Evolutionary conservation across 139 green algal species (phyloP).

Genomic region (Chlorokybus atmophyticus): DNA sequence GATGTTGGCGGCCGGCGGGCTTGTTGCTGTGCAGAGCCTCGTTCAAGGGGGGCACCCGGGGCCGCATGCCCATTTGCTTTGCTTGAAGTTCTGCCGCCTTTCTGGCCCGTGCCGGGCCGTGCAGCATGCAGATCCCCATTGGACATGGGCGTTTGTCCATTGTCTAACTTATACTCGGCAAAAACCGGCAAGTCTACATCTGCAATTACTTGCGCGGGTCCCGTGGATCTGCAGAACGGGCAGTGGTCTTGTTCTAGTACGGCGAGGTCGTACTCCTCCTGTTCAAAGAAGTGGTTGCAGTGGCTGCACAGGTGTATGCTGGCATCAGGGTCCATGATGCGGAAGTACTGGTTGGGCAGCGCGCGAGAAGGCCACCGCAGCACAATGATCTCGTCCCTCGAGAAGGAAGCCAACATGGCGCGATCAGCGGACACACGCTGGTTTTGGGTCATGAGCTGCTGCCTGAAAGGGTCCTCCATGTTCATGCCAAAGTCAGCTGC

Average conservation of each 20-base stretch:
- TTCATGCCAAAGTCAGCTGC: not conserved
- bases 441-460: conserved; percentile 50
- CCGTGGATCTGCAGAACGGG: conserved; percentile 9
- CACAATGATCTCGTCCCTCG: conserved; percentile 39
- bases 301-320: conserved; percentile 38
- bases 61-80: too few relatives aligned
- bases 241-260: conserved; percentile 10
- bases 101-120: too few relatives aligned
- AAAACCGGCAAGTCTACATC: too few relatives aligned
- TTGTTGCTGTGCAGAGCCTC: too few relatives aligned
- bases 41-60: too few relatives aligned
- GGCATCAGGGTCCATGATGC: conserved; percentile 49
- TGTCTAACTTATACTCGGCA: too few relatives aligned
- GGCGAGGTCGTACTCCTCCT: conserved; percentile 59
- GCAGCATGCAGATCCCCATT: too few relatives aligned
- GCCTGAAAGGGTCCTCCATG: conserved; percentile 46
- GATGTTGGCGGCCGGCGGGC: too few relatives aligned
- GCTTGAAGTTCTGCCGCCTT: too few relatives aligned
- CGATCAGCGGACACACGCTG: conserved; percentile 41
- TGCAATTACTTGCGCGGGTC: too few relatives aligned
- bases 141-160: too few relatives aligned
- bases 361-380: conserved; percentile 35
- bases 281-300: conserved; percentile 67
- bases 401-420: conserved; percentile 35
- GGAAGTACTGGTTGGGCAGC: conserved; percentile 48